Percentiles rank a stretch among this genome's conserved stretches.
These are phyloP conservation scores for Carex pumila DNA, from an alignment of 176 grass and related monocot genomes.

Conservation along the genomic window DNA sequence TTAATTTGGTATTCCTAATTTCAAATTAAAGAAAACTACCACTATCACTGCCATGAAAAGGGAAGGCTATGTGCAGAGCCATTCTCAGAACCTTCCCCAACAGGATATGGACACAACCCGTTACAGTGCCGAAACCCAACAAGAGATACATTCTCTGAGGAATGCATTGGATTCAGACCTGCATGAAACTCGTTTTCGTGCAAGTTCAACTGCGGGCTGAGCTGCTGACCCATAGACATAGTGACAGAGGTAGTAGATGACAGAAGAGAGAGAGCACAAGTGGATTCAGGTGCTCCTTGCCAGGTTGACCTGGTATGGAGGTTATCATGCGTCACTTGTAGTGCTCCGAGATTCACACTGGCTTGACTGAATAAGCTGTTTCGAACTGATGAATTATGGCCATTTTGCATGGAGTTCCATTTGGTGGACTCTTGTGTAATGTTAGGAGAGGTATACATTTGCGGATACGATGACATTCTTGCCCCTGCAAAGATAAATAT, in stretches of 20 bases:
- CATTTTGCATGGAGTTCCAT: slow-evolving; percentile 3
- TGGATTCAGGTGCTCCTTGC: slow-evolving; percentile 12
- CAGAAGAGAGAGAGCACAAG: slow-evolving; percentile 28
- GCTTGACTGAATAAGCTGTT: background rate
- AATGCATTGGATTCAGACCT: background rate
- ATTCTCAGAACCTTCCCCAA: slow-evolving; percentile 11
- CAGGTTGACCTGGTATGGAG: background rate
- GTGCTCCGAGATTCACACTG: slow-evolving; percentile 12
- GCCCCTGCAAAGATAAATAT: slow-evolving; percentile 6
- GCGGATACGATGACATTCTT: slow-evolving; percentile 13
- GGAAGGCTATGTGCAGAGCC: background rate
- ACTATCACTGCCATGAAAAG: slow-evolving; percentile 23
- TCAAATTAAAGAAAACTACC: background rate
- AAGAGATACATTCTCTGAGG: slow-evolving; percentile 8
- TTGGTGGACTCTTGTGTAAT: slow-evolving; percentile 2
- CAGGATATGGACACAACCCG: slow-evolving; percentile 10
- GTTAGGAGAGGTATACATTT: slow-evolving; percentile 7
- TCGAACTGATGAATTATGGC: background rate
- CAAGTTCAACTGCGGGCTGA: background rate
- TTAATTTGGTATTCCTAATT: slow-evolving; percentile 10
- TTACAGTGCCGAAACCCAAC: slow-evolving; percentile 13
- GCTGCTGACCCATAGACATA: background rate
- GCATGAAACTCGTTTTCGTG: slow-evolving; percentile 1
- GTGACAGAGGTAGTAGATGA: background rate
- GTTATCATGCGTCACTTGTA: background rate